Evolutionary conservation across 73 alveolate genomes (phyloP).

Genomic region (Paramecium caudatum): DNA sequence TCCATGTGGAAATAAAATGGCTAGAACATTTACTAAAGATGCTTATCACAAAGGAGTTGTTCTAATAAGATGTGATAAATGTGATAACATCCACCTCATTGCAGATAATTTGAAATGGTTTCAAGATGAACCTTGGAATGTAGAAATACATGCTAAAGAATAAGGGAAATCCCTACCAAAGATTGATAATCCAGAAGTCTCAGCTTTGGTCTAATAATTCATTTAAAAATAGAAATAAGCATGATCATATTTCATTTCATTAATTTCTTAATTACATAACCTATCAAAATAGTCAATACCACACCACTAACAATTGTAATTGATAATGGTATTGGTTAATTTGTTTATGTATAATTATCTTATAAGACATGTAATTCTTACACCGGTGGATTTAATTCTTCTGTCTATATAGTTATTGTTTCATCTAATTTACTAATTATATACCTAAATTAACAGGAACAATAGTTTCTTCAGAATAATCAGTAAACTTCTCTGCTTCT

Average conservation of each 20-base stretch:
- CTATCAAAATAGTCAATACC: neutral
- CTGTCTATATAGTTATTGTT: neutral
- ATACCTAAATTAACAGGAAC: neutral
- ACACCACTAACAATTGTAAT: neutral
- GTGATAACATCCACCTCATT: constrained; percentile 90
- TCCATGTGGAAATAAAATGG: constrained; percentile 72
- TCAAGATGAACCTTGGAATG: constrained; percentile 81
- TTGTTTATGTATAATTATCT: neutral
- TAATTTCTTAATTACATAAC: neutral
- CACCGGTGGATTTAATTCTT: no score
- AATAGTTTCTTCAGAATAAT: neutral
- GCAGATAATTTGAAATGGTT: constrained; percentile 96
- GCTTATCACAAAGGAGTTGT: constrained; percentile 93
- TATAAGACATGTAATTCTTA: neutral
- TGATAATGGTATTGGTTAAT: neutral
- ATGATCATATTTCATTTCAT: no score
- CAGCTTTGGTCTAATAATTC: constrained; percentile 59
- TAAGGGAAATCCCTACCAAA: constrained; percentile 78
- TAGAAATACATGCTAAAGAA: constrained; percentile 84
- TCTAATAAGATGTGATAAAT: constrained; percentile 88
- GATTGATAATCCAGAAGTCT: constrained; percentile 72
- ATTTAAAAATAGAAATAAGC: constrained; percentile 5
- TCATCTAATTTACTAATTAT: neutral
- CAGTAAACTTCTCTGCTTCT: neutral
- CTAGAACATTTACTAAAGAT: constrained; percentile 70